These are phyloP conservation scores for Suhomyces anneliseae DNA, from an alignment of 1,139 yeast species.

Conservation along the genomic window DNA sequence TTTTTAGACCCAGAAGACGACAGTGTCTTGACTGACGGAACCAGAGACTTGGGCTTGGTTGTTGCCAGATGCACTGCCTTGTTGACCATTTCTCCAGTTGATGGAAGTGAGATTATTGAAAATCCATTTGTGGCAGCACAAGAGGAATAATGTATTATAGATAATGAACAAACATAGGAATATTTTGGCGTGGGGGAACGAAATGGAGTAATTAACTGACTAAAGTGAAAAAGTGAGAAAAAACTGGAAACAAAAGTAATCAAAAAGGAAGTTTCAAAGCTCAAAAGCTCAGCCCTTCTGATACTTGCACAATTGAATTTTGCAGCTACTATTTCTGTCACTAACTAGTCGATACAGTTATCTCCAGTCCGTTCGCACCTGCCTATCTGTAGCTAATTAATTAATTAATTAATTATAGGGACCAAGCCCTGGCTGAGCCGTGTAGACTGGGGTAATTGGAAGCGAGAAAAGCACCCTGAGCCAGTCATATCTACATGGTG, in stretches of 20 bases:
- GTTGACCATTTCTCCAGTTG: conserved; percentile 78
- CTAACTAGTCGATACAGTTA: too few relatives aligned
- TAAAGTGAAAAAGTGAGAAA: not conserved
- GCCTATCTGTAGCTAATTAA: too few relatives aligned
- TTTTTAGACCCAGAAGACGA: conserved; percentile 61
- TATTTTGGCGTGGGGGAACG: not conserved
- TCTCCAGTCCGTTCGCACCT: too few relatives aligned
- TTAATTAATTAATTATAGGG: too few relatives aligned
- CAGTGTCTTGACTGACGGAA: conserved; percentile 45
- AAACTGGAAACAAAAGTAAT: too few relatives aligned
- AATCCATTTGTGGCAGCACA: conserved; percentile 55
- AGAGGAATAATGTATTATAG: conserved; percentile 15
- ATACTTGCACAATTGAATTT: too few relatives aligned
- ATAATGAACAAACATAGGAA: not conserved
- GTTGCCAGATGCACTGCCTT: conserved; percentile 86
- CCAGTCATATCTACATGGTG: too few relatives aligned
- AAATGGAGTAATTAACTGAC: not conserved
- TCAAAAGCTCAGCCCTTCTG: too few relatives aligned
- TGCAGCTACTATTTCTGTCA: too few relatives aligned
- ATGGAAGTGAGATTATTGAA: conserved; percentile 76
- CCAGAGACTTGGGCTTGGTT: conserved; percentile 62
- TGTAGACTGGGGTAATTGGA: not conserved
- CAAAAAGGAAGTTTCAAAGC: too few relatives aligned
- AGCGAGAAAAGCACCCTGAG: too few relatives aligned
- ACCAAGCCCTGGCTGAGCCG: too few relatives aligned